Base-by-base conservation (phyloP, 257 asterid genomes). In the Lantana camara region DNA sequence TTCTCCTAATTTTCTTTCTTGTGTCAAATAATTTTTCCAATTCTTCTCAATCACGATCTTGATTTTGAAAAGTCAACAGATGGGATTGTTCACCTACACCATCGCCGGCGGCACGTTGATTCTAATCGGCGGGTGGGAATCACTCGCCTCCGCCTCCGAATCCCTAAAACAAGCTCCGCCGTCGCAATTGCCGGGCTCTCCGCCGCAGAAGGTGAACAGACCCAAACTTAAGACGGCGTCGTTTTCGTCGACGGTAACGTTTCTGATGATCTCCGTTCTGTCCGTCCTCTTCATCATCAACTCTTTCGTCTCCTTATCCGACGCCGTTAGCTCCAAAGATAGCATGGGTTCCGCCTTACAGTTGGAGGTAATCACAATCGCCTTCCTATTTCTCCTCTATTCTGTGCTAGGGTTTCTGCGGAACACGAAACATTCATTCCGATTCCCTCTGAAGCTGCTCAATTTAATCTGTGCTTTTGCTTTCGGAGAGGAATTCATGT, bases 21-120 rank as follows among this genome's bases (percentile, higher is more conserved):
- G 13, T 24, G 1, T 7, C 22, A 52, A 12, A 16, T 32, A 0
- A 14, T 32, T 9, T 9, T 5, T 59, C 19, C 21, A n/a, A 34
- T 45, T 24, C 62, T 22, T 60, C 69, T 48, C 44, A 35, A 15
- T 21, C 3, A 4, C 17, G 63, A 41, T 46, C 52, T 19, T 3
- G 45, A 29, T 48, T 0, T 8, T 2, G 32, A 49, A 58, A 61
- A 56, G 56, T 42, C 61, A 57, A 60, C 58, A 35, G 7, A 88
- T 92, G 98, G 96, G 96, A 41, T 73, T 92, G 40, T 85, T 89
- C 82, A 32, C 85, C 64, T 89, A 86, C 78, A 73, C 93, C 1
- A 52, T 89, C 1, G 89, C 89, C 78, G 98, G 96, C 63, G 89
- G 85, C 37, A 83, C 86, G 17, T 65, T 88, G 20, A 71, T 89